phyloP scores from a whole-genome alignment of 371 early-diverging fungal genomes.

The Apophysomyces trapeziformis region DNA sequence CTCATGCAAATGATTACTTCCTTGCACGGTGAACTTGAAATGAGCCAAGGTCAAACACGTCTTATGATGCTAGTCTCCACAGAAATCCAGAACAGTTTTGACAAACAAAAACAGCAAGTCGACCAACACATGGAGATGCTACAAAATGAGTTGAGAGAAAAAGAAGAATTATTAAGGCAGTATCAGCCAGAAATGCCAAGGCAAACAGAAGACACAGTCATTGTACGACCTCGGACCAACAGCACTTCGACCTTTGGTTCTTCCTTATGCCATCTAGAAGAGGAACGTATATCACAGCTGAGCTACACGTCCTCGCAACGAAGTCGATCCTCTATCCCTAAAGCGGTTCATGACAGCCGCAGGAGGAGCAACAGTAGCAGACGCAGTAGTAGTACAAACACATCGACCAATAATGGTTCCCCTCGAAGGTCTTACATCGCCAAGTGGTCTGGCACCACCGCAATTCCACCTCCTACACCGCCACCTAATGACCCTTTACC shows the following conservation, averaged over 20 bases:
- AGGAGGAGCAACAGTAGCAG: conserved; percentile 12
- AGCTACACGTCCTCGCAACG: not conserved
- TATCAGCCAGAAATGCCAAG: not conserved
- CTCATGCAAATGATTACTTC: conserved; percentile 27
- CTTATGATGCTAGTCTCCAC: conserved; percentile 39
- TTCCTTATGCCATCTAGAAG: conserved; percentile 3
- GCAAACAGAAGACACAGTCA: not conserved
- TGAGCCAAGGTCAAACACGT: conserved; percentile 33
- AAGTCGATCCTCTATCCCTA: conserved; percentile 7
- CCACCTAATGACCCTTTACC: conserved; percentile 40
- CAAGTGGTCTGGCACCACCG: conserved; percentile 19
- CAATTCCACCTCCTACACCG: conserved; percentile 35
- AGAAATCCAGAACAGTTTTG: conserved; percentile 38
- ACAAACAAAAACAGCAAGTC: conserved; percentile 20
- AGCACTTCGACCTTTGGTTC: conserved; percentile 15
- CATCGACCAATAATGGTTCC: not conserved
- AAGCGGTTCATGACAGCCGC: not conserved
- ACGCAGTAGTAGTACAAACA: not conserved
- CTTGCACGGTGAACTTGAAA: conserved; percentile 29
- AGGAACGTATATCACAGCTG: not conserved
- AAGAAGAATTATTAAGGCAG: not conserved
- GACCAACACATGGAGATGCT: conserved; percentile 17
- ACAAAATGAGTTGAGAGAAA: conserved; percentile 20
- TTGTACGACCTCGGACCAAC: conserved; percentile 4
- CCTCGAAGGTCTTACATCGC: conserved; percentile 6